Evolutionary conservation across 371 early-diverging fungal genomes (phyloP).

Genomic region (Entomophthora muscae): DNA sequence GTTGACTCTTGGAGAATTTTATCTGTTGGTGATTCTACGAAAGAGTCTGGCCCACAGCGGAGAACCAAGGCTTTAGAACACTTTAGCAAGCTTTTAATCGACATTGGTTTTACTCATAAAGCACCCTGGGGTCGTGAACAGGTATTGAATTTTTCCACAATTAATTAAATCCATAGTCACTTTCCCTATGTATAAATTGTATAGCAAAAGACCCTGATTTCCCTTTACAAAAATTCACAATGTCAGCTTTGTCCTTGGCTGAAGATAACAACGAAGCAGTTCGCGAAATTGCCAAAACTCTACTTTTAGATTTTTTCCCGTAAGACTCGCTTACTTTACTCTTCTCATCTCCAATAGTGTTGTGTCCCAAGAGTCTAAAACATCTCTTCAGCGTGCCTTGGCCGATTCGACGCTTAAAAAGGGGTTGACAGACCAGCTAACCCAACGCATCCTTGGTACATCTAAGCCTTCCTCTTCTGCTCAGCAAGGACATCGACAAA

Average conservation of each 20-base stretch:
- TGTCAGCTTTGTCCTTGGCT: background rate
- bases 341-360: background rate
- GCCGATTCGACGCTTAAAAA: constrained; percentile 2
- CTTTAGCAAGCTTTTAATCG: background rate
- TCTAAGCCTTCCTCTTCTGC: background rate
- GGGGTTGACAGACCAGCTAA: background rate
- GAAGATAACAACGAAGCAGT: constrained; percentile 8
- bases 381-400: background rate
- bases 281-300: constrained; percentile 6
- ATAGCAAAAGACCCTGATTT: background rate
- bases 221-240: constrained; percentile 5
- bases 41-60: background rate
- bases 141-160: background rate
- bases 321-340: constrained; percentile 2
- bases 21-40: background rate
- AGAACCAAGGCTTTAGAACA: background rate
- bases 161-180: background rate
- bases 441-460: background rate
- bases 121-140: constrained; percentile 6
- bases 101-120: constrained; percentile 2
- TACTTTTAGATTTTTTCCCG: constrained; percentile 5
- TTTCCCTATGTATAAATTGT: background rate
- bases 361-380: background rate
- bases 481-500: background rate
- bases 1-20: background rate